Conservation (phyloP, 2,329 filamentous ascomycete species). For the Neopestalotiopsis clavispora region DNA sequence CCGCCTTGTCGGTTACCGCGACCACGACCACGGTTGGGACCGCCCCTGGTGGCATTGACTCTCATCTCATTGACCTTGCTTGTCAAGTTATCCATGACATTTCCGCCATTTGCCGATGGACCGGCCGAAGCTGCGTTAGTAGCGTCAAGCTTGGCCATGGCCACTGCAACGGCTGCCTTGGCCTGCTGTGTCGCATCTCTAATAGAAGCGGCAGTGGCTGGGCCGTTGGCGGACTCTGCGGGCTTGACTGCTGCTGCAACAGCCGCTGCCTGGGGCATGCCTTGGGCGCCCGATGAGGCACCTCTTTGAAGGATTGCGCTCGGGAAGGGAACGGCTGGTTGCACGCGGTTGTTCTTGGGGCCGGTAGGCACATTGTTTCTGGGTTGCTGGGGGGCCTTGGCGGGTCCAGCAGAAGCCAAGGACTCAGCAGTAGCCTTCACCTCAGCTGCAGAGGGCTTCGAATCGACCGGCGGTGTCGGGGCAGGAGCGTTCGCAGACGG, state of each 20-base stretch:
- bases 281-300: constrained; percentile 11
- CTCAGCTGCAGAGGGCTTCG: constrained; percentile 66
- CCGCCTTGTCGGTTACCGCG: constrained; percentile 48
- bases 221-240: constrained; percentile 41
- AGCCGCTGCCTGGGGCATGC: constrained; percentile 34
- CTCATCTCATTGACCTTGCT: constrained; percentile 81
- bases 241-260: constrained; percentile 40
- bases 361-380: constrained; percentile 50
- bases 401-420: constrained; percentile 42
- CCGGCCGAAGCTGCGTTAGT: constrained; percentile 38
- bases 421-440: constrained; percentile 60
- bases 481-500: constrained; percentile 51
- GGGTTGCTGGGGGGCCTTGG: constrained; percentile 39
- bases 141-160: constrained; percentile 72
- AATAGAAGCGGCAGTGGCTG: constrained; percentile 47
- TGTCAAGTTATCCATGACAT: constrained; percentile 71
- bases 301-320: constrained; percentile 44
- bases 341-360: constrained; percentile 58
- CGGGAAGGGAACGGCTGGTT: constrained; percentile 69
- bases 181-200: constrained; percentile 76
- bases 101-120: constrained; percentile 40
- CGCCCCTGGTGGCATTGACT: constrained; percentile 59
- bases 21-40: constrained; percentile 50
- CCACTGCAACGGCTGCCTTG: constrained; percentile 77
- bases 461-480: constrained; percentile 69